A percentile compares a stretch with the other conserved stretches of the same genome.
Conservation (phyloP, 768 basidiomycete genomes). For the Porphyrellus cyaneotinctus region DNA sequence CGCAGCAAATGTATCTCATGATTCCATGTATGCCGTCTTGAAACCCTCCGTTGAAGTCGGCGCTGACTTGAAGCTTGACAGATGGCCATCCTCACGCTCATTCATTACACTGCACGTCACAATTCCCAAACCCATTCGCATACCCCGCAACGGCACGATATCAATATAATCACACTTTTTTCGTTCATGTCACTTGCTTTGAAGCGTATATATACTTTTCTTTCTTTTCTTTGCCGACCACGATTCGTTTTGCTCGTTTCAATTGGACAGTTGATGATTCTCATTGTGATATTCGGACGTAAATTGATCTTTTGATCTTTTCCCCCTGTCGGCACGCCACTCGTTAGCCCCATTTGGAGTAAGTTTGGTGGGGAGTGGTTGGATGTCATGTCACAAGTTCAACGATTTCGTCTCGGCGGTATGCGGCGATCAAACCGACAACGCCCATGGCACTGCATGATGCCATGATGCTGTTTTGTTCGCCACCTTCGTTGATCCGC, state of each 20-base stretch:
- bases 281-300: conserved; percentile 5
- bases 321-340: too few relatives aligned
- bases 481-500: conserved; percentile 7
- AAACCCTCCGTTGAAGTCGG: background rate
- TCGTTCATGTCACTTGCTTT: conserved; percentile 24
- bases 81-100: conserved; percentile 28
- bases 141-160: conserved; percentile 28
- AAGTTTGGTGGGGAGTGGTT: too few relatives aligned
- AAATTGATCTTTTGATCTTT: conserved; percentile 3
- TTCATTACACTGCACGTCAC: conserved; percentile 21
- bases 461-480: background rate
- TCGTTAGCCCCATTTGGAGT: background rate
- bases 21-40: conserved; percentile 18
- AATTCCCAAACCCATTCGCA: conserved; percentile 18
- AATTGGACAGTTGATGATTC: conserved; percentile 4
- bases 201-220: conserved; percentile 9
- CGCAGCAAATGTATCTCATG: conserved; percentile 29
- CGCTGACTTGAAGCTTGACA: conserved; percentile 7
- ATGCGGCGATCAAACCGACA: background rate
- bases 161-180: conserved; percentile 22
- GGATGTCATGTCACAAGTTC: background rate
- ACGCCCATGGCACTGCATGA: background rate
- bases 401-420: background rate
- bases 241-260: conserved; percentile 1
- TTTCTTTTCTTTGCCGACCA: conserved; percentile 1